A percentile compares a stretch with the other conserved stretches of the same genome.
Conservation (phyloP, 495 filamentous ascomycete species). For the Pseudomonodictys pantanalensis region DNA sequence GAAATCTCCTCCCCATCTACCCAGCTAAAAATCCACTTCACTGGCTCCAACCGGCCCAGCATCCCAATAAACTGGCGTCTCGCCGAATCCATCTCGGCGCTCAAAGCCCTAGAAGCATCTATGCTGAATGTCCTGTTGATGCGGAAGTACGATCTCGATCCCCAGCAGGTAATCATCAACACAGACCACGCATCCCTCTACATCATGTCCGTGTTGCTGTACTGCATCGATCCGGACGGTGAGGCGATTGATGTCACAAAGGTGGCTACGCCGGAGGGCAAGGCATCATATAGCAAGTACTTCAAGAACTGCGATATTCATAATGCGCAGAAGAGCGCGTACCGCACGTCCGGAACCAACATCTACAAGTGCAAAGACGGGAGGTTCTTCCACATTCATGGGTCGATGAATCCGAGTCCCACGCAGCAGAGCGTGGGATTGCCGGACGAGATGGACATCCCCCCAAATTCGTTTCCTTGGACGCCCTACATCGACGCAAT, state of each 20-base stretch:
- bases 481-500: slow-evolving; percentile 37
- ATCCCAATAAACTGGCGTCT: slow-evolving; percentile 44
- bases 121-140: slow-evolving; percentile 37
- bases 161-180: slow-evolving; percentile 34
- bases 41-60: slow-evolving; percentile 32
- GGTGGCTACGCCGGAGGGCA: slow-evolving; percentile 8
- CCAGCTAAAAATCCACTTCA: slow-evolving; percentile 31
- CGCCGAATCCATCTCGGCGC: slow-evolving; percentile 32
- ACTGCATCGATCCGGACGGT: slow-evolving; percentile 33
- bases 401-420: slow-evolving; percentile 49
- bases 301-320: slow-evolving; percentile 35
- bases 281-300: slow-evolving; percentile 26
- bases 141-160: slow-evolving; percentile 31
- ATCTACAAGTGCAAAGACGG: slow-evolving; percentile 54
- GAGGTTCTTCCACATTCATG: slow-evolving; percentile 53
- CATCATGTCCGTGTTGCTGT: slow-evolving; percentile 40
- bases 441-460: slow-evolving; percentile 29
- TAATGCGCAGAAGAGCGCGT: slow-evolving; percentile 11
- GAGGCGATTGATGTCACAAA: slow-evolving; percentile 8
- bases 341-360: slow-evolving; percentile 46
- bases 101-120: slow-evolving; percentile 34
- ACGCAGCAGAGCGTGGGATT: slow-evolving; percentile 47
- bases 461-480: slow-evolving; percentile 30
- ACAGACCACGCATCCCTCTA: slow-evolving; percentile 44
- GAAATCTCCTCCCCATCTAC: slow-evolving; percentile 31